Base-by-base conservation (phyloP, 1,284 basidiomycete species). In the Fomitopsis palustris region DNA sequence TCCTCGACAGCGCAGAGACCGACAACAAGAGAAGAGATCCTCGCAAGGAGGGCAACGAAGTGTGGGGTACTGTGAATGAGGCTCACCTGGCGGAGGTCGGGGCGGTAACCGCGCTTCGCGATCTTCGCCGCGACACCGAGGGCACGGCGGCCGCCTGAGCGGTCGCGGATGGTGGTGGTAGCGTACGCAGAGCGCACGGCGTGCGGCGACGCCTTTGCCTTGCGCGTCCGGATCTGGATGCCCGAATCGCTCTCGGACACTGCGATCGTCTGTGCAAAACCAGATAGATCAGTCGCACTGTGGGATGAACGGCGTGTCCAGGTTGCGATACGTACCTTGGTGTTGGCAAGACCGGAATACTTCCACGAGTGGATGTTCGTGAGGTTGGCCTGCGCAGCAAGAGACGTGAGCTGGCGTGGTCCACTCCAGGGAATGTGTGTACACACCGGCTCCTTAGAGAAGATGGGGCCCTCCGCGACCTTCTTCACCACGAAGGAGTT, bases 401-500 rank as follows among this genome's bases (percentile, higher is more conserved):
- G 1, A 17, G 38, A 27, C 35, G 38, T 58, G 10, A 54, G 41
- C 33, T 10, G 17, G 43, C 5, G 35, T 37, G 38, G 27, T 35
- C 21, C 12, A 12, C 19, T 17, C 9, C 19, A 9, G 19, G 19
- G 37, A 49, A 33, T 45, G 31, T n/a, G 12, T 1, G 41, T 19
- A 84, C 88, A 70, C 74, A 93, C 92, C 65, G 88, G 84, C 81
- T 95, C 93, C 75, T 79, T 87, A 68, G 92, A 93, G 79, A 95
- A 93, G 71, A 87, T 74, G 55, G 87, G 86, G 54, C 89, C 91
- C 70, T 88, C 87, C 52, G 76, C 72, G 53, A 82, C 79, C 68
- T 82, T 81, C 79, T 93, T 92, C 74, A 93, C 90, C 63, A 90
- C 79, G 84, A 88, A 93, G 65, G 91, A 88, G 83, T 90, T 95